These are phyloP conservation scores for Zygotorulaspora chibaensis DNA, from an alignment of 805 yeast genomes.

Conservation along the genomic window DNA sequence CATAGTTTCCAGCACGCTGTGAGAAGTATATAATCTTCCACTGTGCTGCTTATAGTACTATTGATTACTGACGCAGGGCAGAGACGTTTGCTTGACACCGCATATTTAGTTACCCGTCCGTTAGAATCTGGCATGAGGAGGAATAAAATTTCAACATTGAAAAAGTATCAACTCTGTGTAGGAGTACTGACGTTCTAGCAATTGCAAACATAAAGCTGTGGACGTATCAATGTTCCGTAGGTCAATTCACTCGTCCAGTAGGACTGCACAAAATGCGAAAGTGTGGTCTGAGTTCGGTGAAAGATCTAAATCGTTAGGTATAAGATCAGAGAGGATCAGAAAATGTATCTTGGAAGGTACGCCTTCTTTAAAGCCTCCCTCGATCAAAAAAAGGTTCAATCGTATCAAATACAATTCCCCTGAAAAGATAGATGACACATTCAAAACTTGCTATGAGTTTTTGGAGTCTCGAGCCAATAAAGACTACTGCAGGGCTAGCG, in stretches of 20 bases:
- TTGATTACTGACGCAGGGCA: too few relatives aligned
- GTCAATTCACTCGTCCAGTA: constrained; percentile 17
- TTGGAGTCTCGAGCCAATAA: constrained; percentile 48
- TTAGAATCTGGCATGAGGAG: too few relatives aligned
- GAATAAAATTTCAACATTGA: too few relatives aligned
- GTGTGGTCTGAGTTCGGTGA: constrained; percentile 30
- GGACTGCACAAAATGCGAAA: constrained; percentile 14
- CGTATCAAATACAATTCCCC: constrained; percentile 63
- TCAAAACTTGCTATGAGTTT: constrained; percentile 60
- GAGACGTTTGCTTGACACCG: too few relatives aligned
- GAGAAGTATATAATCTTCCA: too few relatives aligned
- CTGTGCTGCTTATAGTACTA: too few relatives aligned
- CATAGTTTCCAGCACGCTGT: too few relatives aligned
- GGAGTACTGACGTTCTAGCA: too few relatives aligned
- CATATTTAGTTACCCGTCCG: too few relatives aligned
- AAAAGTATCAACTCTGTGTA: too few relatives aligned
- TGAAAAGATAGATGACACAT: constrained; percentile 63
- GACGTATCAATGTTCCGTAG: constrained; percentile 21
- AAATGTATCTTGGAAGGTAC: constrained; percentile 35
- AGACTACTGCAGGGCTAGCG: constrained; percentile 28
- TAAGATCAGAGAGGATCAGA: constrained; percentile 27
- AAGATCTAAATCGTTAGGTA: constrained; percentile 29
- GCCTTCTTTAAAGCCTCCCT: constrained; percentile 46
- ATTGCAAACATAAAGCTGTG: too few relatives aligned
- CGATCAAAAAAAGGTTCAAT: constrained; percentile 42